These are phyloP conservation scores for Penicillium sp. DNA, from an alignment of 2,329 filamentous ascomycete genomes.

Conservation along the genomic window DNA sequence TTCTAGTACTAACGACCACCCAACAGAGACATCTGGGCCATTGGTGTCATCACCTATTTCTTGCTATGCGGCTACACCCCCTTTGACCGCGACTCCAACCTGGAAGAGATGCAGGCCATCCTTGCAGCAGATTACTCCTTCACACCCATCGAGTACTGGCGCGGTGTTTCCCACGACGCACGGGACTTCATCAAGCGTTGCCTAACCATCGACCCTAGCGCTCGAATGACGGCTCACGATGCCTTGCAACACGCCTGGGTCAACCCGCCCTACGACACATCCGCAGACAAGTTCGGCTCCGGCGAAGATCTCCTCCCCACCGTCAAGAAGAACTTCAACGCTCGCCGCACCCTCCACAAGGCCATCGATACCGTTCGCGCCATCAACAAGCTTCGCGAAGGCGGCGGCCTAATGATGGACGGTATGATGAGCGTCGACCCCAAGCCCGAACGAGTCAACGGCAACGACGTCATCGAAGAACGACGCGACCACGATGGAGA, in stretches of 20 bases:
- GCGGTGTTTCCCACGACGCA: constrained; percentile 73
- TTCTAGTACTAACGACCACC: no score
- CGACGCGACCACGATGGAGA: no score
- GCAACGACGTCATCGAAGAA: constrained; percentile 37
- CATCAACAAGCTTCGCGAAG: constrained; percentile 59
- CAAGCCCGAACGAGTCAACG: constrained; percentile 40
- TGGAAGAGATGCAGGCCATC: constrained; percentile 99
- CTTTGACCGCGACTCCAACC: constrained; percentile 92
- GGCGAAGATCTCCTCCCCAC: constrained; percentile 53
- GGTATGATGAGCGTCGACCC: constrained; percentile 52
- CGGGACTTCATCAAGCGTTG: constrained; percentile 89
- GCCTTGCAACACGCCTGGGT: constrained; percentile 59
- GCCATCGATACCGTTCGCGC: constrained; percentile 60
- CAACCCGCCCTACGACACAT: constrained; percentile 47
- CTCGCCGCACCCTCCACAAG: constrained; percentile 55
- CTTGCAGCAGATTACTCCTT: constrained; percentile 93
- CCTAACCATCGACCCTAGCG: constrained; percentile 76
- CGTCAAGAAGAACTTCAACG: constrained; percentile 64
- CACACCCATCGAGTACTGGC: constrained; percentile 91
- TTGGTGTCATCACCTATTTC: constrained; percentile 98
- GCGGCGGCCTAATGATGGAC: constrained; percentile 55
- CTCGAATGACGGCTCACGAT: constrained; percentile 84
- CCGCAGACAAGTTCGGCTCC: constrained; percentile 25
- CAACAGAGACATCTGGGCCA: constrained; percentile 98
- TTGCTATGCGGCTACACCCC: constrained; percentile 95